Base-by-base conservation (phyloP, 441 rosid genomes). In the Corymbia citriodora region DNA sequence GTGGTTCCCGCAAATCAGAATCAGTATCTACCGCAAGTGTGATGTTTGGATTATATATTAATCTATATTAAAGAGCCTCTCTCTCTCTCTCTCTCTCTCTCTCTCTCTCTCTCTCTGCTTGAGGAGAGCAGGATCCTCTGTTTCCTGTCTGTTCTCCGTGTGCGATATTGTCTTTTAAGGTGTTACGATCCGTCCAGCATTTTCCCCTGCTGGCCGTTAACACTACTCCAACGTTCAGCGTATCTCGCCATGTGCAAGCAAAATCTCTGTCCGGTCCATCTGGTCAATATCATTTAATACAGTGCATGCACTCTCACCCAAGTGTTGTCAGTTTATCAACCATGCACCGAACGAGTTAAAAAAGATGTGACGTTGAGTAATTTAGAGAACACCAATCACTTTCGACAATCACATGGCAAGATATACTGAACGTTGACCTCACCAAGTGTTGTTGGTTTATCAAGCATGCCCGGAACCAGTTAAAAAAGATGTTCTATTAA, bases 1-100 rank as follows among this genome's bases (percentile, higher is more conserved):
- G 94, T 94, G 95, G 96, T 89, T 91, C 97, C 97, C 94, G 92
- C 96, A 93, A 91, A 95, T 95, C 95, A 88, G 95, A 93, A 95
- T 92, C 95, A 90, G 95, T 96, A 96, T 94, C 96, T 94, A 52
- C 92, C 90, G 8, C 90, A 90, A 83, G 87, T 93, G 92, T 92
- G 91, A 90, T 89, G 91, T 92, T 88, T 93, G 55, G 90, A 91
- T 93, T 92, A 91, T 92, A 87, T 91, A 87, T 91, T 86, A 40
- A 63, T 33, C 21, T 45, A 61, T 63, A 61, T 63, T 63, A 63
- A 49, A 36, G 29, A 36, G 29, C 8, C 29, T 7, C 29, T 68
- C 29, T 49, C 65, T 31, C 82, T 29, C 31, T 79, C 45, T 81
- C 55, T 93, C 89, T 36, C 48, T 21, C 50, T 74, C 72, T n/a